Conservation (phyloP, 768 basidiomycete genomes). For the Butyriboletus loyo region DNA sequence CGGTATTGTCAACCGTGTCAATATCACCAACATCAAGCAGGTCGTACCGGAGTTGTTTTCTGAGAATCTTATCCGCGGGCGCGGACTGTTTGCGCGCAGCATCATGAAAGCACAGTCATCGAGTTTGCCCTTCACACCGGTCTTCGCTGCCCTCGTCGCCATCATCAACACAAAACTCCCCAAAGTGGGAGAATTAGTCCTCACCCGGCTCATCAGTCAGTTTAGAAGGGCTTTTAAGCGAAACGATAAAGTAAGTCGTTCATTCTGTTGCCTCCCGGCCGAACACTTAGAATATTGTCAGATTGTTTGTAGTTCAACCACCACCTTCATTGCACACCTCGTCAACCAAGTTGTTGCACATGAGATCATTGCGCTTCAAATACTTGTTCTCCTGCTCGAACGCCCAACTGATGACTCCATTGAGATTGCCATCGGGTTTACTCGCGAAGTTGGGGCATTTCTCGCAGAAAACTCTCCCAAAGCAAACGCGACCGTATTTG, state of each 20-base stretch:
- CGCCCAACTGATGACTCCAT: conserved; percentile 96
- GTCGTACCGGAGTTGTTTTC: conserved; percentile 87
- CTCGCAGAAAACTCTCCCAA: conserved; percentile 91
- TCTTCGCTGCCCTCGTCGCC: conserved; percentile 90
- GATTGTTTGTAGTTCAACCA: conserved; percentile 92
- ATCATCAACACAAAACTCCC: conserved; percentile 98
- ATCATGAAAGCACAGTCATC: conserved; percentile 98
- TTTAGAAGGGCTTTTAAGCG: conserved; percentile 93
- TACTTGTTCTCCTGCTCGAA: conserved; percentile 92
- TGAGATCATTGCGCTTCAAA: conserved; percentile 92
- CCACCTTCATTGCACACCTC: conserved; percentile 87
- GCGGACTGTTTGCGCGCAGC: conserved; percentile 89
- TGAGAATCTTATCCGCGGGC: conserved; percentile 91
- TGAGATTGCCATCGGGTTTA: conserved; percentile 97
- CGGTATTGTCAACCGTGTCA: conserved; percentile 99
- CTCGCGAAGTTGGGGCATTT: conserved; percentile 95
- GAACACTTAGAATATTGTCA: conserved; percentile 30
- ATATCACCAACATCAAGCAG: conserved; percentile 93
- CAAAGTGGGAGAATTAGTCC: conserved; percentile 88
- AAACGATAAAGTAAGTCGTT: conserved; percentile 85
- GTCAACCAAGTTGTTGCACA: conserved; percentile 93
- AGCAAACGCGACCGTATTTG: conserved; percentile 91
- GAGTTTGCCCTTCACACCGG: conserved; percentile 96
- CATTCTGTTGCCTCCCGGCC: neutral
- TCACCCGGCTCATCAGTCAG: conserved; percentile 89